Percentiles rank a stretch among this genome's conserved stretches.
Evolutionary conservation across 2,329 filamentous ascomycete genomes (phyloP).

Genomic region (Metarhizium guizhouense): DNA sequence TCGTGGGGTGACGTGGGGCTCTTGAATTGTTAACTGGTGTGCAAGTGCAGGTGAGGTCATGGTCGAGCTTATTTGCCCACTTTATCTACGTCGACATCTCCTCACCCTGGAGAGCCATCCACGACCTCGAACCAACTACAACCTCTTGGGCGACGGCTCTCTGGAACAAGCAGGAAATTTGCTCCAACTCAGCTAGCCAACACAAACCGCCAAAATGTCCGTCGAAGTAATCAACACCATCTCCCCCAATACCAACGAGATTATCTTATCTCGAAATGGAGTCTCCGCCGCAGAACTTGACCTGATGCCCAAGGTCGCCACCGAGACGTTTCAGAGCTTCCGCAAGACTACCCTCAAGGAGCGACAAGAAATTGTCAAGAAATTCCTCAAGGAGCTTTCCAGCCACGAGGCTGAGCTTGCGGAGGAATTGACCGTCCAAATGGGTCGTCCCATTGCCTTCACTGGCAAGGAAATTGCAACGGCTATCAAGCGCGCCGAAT

Average conservation of each 20-base stretch:
- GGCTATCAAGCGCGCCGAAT: conserved; percentile 76
- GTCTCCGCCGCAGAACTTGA: conserved; percentile 62
- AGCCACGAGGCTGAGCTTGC: conserved; percentile 72
- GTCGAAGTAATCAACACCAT: conserved; percentile 66
- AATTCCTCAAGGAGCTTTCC: conserved; percentile 62
- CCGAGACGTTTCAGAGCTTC: conserved; percentile 68
- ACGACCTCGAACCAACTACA: neutral
- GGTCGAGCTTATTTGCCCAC: neutral
- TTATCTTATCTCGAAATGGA: conserved; percentile 71
- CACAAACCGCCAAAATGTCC: conserved; percentile 39
- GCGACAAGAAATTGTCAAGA: conserved; percentile 71
- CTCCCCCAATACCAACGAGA: conserved; percentile 81
- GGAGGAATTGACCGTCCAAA: conserved; percentile 82
- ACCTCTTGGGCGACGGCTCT: neutral
- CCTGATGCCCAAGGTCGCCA: conserved; percentile 61
- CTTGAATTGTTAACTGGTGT: neutral
- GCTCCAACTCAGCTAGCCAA: neutral
- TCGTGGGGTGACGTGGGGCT: neutral
- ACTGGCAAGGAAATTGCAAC: conserved; percentile 76
- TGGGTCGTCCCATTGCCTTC: conserved; percentile 88
- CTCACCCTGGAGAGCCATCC: neutral
- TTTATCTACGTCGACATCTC: neutral
- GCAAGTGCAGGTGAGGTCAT: neutral
- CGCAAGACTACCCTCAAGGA: conserved; percentile 65
- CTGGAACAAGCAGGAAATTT: neutral